Evolutionary conservation across 78 protist genomes (phyloP), one percentile per base, ranked within the genome.

Genomic region (Bodo saltans): DNA sequence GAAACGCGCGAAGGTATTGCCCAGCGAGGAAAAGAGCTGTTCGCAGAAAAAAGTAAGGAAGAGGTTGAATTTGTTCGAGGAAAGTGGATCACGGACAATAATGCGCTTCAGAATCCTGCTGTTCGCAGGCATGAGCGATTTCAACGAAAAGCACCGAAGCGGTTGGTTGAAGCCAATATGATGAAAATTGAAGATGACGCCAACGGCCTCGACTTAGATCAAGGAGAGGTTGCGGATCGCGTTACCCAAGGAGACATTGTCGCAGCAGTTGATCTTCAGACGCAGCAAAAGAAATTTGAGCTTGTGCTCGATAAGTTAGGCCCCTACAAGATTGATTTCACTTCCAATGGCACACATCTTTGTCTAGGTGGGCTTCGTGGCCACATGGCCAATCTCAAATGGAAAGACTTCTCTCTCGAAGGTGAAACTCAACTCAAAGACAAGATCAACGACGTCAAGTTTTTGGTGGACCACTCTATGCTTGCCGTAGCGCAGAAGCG

Each of bases 401-500:
- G 99, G 98, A 28, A 37, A 47, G 17, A 78, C 25, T 80, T 84
- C 70, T 40, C 42, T 34, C 84, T 94, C 41, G 21, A 76, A 39
- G 71, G 68, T 37, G 99, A 97, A 76, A 25, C 92, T 23, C 89
- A 94, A 30, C 68, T 95, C 1, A 27, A 34, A 30, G 93, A 96
- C 74, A 76, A 90, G 21, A 79, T 92, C 73, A 37, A 90, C 2
- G 99, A 94, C 69, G 91, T 94, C 23, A 30, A 68, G 81, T 94
- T 88, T 73, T 88, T 97, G 78, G 93, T 94, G 72, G 90, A 97
- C 84, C 90, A 93, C 38, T 41, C 93, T 30, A 84, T 97, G 95
- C 84, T 92, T 52, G 99, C 99, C 3, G 93, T 91, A 1, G 99
- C 99, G 25, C 99, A 96, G 88, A 87, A 88, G 72, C 90, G 91